These are phyloP conservation scores for Pseudomonodictys pantanalensis DNA, from an alignment of 495 filamentous ascomycete species.

Conservation along the genomic window DNA sequence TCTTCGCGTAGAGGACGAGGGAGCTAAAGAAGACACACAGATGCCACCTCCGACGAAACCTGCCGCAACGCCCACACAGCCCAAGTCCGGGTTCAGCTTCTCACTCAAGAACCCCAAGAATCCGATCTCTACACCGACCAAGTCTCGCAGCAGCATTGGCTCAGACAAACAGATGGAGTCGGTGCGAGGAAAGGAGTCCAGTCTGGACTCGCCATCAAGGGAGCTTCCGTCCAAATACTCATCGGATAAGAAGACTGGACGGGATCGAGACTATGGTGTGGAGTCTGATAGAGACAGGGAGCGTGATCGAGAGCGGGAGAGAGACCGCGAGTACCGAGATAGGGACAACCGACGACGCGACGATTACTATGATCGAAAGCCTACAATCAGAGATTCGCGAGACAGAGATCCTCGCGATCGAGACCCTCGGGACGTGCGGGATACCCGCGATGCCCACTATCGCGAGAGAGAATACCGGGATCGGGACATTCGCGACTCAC, in stretches of 20 bases:
- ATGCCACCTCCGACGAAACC: conserved; percentile 51
- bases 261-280: conserved; percentile 46
- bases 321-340: conserved; percentile 35
- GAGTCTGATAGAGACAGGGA: conserved; percentile 6
- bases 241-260: conserved; percentile 15
- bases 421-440: conserved; percentile 13
- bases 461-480: conserved; percentile 5
- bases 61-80: conserved; percentile 46
- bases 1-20: conserved; percentile 60
- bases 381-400: conserved; percentile 9
- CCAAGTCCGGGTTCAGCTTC: conserved; percentile 77
- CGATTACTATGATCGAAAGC: conserved; percentile 25
- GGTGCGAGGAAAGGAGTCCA: conserved; percentile 14
- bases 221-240: conserved; percentile 25
- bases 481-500: no score
- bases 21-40: conserved; percentile 46
- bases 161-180: conserved; percentile 7
- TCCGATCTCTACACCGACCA: conserved; percentile 45
- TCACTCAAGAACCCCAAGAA: conserved; percentile 79
- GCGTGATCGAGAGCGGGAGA: conserved; percentile 45
- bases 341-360: conserved; percentile 36
- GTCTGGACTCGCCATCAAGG: conserved; percentile 18
- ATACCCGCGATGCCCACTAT: conserved; percentile 1
- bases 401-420: conserved; percentile 15
- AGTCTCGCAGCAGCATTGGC: background rate